Percentiles rank a stretch among this genome's conserved stretches.
Evolutionary conservation across 805 yeast genomes (phyloP).

Genomic region (Metschnikowia kunwiensis): DNA sequence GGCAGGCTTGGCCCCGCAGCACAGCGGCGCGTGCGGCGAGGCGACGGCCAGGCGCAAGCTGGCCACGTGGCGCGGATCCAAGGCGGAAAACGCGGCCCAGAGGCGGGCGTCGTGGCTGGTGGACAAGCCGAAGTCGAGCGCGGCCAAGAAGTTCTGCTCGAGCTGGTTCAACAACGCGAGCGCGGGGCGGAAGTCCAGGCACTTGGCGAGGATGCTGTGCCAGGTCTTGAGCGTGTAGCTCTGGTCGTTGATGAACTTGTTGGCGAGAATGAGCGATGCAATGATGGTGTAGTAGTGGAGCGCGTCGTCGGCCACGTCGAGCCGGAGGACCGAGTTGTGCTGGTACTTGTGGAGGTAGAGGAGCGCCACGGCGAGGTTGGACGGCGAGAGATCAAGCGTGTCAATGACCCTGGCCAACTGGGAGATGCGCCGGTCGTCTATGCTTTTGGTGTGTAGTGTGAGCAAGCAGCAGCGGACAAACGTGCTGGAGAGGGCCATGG

Average conservation of each 20-base stretch:
- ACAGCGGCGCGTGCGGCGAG: neutral
- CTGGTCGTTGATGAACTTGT: constrained; percentile 49
- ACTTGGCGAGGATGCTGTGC: constrained; percentile 27
- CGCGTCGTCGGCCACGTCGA: constrained; percentile 12
- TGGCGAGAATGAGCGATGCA: constrained; percentile 19
- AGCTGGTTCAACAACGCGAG: constrained; percentile 19
- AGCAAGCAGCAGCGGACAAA: constrained; percentile 15
- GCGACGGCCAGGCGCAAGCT: constrained; percentile 9
- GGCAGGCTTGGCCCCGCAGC: neutral
- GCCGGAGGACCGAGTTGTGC: constrained; percentile 12
- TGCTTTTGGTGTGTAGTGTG: constrained; percentile 7
- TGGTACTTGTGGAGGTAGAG: constrained; percentile 15
- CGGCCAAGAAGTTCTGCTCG: constrained; percentile 17
- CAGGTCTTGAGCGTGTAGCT: constrained; percentile 51
- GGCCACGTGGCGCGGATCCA: constrained; percentile 4
- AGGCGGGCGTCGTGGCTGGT: constrained; percentile 11
- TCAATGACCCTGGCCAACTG: constrained; percentile 16
- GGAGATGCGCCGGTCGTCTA: constrained; percentile 2
- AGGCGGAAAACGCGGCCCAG: constrained; percentile 11
- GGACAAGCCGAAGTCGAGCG: constrained; percentile 13
- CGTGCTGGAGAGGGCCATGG: constrained; percentile 7
- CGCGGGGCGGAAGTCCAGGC: constrained; percentile 12
- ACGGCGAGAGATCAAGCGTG: constrained; percentile 17
- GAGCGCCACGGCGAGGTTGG: constrained; percentile 18
- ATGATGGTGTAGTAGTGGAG: constrained; percentile 17